These are phyloP conservation scores for Brassica balearica DNA, from an alignment of 441 rosid species.

Conservation along the genomic window DNA sequence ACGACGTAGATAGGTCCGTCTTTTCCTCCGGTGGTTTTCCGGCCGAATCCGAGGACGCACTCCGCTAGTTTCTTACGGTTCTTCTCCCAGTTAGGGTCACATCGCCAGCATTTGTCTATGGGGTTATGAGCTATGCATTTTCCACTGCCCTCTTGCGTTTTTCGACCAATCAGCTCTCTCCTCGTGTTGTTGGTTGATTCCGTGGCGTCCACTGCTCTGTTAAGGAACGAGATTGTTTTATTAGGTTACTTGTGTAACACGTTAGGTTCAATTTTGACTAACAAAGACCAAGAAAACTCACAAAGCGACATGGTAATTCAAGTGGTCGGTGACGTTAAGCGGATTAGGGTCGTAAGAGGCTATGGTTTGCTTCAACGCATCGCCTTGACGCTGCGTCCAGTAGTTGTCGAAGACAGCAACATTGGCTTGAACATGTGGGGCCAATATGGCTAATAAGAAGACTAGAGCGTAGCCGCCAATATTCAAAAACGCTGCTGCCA, in stretches of 20 bases:
- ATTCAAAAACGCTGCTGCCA: constrained; percentile 21
- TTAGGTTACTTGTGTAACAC: background rate
- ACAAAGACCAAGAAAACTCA: constrained; percentile 25
- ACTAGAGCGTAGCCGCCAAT: background rate
- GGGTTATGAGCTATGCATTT: constrained; percentile 61
- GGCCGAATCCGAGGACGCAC: constrained; percentile 66
- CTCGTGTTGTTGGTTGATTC: constrained; percentile 50
- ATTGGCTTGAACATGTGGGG: constrained; percentile 15
- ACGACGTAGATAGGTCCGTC: constrained; percentile 52
- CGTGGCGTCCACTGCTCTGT: constrained; percentile 40
- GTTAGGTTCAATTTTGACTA: background rate
- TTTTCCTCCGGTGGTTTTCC: constrained; percentile 59
- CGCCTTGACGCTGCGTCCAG: constrained; percentile 32
- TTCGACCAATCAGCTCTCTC: constrained; percentile 44
- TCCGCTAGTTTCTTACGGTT: constrained; percentile 54
- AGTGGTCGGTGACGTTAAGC: constrained; percentile 44
- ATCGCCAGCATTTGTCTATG: constrained; percentile 73
- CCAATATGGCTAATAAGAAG: constrained; percentile 5
- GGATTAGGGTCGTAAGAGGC: constrained; percentile 52
- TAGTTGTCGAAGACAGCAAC: constrained; percentile 26
- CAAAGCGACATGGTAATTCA: constrained; percentile 46
- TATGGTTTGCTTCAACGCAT: constrained; percentile 9
- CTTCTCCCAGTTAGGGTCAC: constrained; percentile 53
- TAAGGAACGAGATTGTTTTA: background rate
- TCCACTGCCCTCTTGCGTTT: constrained; percentile 29